A percentile compares a stretch with the other conserved stretches of the same genome.
Conservation (phyloP, 352 stramenopile species). For the Aphanomyces cochlioides region DNA sequence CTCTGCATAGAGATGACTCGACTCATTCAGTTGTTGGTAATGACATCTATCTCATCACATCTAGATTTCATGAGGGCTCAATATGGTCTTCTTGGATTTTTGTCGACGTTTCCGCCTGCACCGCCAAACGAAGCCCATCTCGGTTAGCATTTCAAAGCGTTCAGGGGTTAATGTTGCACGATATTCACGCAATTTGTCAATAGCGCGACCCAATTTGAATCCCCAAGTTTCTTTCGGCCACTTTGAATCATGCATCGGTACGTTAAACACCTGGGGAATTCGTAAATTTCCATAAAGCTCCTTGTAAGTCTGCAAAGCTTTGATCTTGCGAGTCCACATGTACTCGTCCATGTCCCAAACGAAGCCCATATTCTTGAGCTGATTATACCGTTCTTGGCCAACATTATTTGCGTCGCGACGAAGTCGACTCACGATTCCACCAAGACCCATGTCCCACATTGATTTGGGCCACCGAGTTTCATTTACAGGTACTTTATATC, state of each 20-base stretch:
- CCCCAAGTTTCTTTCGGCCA: constrained; percentile 24
- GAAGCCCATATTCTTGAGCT: constrained; percentile 20
- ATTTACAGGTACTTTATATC: constrained; percentile 16
- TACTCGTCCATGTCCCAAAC: constrained; percentile 28
- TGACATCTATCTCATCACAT: too few species aligned
- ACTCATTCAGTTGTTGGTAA: too few species aligned
- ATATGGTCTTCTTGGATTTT: not conserved
- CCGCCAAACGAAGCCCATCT: constrained; percentile 14
- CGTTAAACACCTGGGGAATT: constrained; percentile 27
- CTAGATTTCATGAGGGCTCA: too few species aligned
- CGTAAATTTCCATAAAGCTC: constrained; percentile 1
- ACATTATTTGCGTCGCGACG: constrained; percentile 6
- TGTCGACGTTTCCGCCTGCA: constrained; percentile 2
- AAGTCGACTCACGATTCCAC: constrained; percentile 11
- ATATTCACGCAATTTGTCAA: constrained; percentile 8
- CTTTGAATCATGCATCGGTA: constrained; percentile 1
- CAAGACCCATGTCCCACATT: constrained; percentile 19
- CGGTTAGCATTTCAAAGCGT: not conserved
- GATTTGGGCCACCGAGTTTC: constrained; percentile 8
- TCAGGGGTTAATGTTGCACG: not conserved
- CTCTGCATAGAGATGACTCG: too few species aligned
- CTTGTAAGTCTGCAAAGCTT: constrained; percentile 14
- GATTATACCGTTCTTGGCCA: not conserved
- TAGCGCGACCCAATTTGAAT: constrained; percentile 38
- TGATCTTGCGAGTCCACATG: constrained; percentile 15